Percentiles rank a stretch among this genome's conserved stretches.
phyloP scores from a whole-genome alignment of 768 basidiomycete species.

The Udeniomyces megalosporus region DNA sequence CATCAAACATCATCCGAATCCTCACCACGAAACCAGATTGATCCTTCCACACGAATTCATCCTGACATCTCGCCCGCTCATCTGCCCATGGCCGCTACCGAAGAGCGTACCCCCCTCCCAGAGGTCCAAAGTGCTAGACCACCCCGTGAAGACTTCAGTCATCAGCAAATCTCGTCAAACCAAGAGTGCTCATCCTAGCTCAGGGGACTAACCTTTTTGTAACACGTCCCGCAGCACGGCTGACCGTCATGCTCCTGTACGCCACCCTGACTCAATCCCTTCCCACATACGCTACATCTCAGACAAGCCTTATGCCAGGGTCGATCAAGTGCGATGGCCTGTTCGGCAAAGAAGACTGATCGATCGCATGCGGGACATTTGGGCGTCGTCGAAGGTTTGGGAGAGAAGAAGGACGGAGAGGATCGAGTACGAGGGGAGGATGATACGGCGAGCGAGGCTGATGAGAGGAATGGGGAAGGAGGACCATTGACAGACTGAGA shows the following conservation, averaged over 20 bases:
- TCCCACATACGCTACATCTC: conserved; percentile 20
- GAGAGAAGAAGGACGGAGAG: conserved; percentile 6
- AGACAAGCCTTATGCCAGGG: not conserved
- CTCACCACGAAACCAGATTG: not conserved
- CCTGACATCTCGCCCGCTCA: not conserved
- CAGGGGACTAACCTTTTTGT: conserved; percentile 21
- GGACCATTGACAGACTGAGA: not conserved
- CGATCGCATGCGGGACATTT: not conserved
- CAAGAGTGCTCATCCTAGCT: conserved; percentile 21
- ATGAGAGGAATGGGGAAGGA: not conserved
- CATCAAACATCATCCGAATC: not conserved
- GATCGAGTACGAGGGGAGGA: conserved; percentile 12
- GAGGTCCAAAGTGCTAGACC: not conserved
- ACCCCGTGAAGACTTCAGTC: not conserved
- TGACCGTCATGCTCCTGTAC: conserved; percentile 10
- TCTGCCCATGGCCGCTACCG: too few species aligned
- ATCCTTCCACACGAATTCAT: not conserved
- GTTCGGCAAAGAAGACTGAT: not conserved
- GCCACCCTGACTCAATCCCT: not conserved
- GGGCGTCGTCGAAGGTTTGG: not conserved
- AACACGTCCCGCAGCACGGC: conserved; percentile 15
- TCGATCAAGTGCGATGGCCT: not conserved
- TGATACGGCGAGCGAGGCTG: conserved; percentile 10
- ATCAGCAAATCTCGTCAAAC: not conserved
- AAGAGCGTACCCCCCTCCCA: not conserved